phyloP scores from a whole-genome alignment of 495 filamentous ascomycete species.

The Podospora pseudocomata region DNA sequence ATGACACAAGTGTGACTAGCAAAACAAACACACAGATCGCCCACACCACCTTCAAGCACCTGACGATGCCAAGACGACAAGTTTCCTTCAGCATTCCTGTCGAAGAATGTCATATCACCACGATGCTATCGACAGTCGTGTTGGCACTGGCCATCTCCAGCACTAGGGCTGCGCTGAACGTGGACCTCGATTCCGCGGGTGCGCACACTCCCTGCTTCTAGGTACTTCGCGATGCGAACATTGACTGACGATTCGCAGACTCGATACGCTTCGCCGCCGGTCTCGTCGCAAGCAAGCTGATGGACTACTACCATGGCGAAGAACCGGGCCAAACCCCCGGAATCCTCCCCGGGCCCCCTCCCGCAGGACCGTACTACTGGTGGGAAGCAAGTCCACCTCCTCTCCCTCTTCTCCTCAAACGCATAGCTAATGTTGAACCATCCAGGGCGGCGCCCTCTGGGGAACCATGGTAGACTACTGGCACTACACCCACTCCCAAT shows the following conservation, averaged over 20 bases:
- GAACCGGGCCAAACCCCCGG: constrained; percentile 59
- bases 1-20: background rate
- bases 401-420: background rate
- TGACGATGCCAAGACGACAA: background rate
- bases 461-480: constrained; percentile 67
- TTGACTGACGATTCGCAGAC: constrained; percentile 32
- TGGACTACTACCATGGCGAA: constrained; percentile 61
- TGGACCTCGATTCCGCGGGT: constrained; percentile 23
- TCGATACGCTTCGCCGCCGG: constrained; percentile 61
- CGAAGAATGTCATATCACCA: background rate
- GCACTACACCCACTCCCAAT: constrained; percentile 61
- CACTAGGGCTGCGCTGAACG: constrained; percentile 17
- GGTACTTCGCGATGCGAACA: background rate
- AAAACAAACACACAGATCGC: background rate
- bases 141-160: constrained; percentile 13
- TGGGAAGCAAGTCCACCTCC: constrained; percentile 32
- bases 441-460: constrained; percentile 61
- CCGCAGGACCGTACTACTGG: constrained; percentile 53
- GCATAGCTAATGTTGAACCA: constrained; percentile 13
- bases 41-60: background rate
- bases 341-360: constrained; percentile 54
- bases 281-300: constrained; percentile 57
- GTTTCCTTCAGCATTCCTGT: background rate
- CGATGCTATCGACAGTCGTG: background rate
- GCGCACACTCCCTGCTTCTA: background rate